Evolutionary conservation across 1,284 basidiomycete genomes (phyloP), one percentile per base, ranked within the genome.

Genomic region (Naganishia cerealis): DNA sequence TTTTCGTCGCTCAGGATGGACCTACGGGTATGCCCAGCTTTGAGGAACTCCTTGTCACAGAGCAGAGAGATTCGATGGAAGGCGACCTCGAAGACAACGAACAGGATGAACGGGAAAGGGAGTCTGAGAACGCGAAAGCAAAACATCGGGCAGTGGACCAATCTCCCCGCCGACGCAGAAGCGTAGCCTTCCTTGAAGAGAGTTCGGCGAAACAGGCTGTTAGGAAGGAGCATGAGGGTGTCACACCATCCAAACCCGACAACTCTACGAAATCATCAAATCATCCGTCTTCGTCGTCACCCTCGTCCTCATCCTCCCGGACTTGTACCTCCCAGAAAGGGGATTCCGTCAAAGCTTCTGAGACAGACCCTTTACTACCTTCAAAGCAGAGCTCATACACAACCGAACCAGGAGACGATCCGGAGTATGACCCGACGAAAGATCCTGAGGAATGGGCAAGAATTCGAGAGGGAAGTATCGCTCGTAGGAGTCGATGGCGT

Each of bases 401-500:
- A 18, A 24, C 26, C 16, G 26, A n/a, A 18, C 40, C 52, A 21
- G 16, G 18, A 13, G 65, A 58, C 10, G 58, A 38, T 8, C 21
- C 48, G n/a, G 42, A 61, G n/a, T 33, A 33, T 40, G 66, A 67
- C 62, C 57, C 66, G 9, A 61, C 52, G 15, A 42, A 53, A 16
- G 66, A 59, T 42, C 46, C 52, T 10, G 57, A 58, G 29, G 55
- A 61, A n/a, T 61, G 66, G 52, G 66, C 57, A 46, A 50, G 39
- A 12, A 46, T 55, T 46, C 39, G 56, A 26, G 57, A 67, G 46
- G 66, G 56, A 26, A 53, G 53, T 53, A 74, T 77, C 57, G 65
- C 73, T 7, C 68, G 75, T 18, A 71, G 75, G 43, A 72, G 77
- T 0, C 55, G 61, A 15, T 81, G 79, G 78, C 70, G 79, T 57